phyloP scores from a whole-genome alignment of 1,284 basidiomycete species.

The Hemileia vastatrix region DNA sequence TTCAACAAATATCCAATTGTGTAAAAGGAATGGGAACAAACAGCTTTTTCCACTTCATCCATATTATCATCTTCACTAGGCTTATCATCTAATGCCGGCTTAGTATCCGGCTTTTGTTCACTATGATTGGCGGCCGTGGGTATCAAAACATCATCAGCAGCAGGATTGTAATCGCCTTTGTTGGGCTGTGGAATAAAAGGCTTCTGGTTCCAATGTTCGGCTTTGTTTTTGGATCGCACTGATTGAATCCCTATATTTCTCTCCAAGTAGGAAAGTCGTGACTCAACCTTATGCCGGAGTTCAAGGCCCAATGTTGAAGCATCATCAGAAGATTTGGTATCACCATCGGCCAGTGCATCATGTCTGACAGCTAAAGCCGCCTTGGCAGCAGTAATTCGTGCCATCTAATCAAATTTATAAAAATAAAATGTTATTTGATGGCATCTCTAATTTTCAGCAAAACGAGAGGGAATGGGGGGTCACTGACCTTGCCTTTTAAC shows the following conservation, averaged over 20 bases:
- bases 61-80: background rate
- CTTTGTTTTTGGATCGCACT: slow-evolving; percentile 50
- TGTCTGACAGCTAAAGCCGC: slow-evolving; percentile 91
- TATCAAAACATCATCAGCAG: slow-evolving; percentile 61
- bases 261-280: slow-evolving; percentile 79
- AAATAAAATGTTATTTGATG: background rate
- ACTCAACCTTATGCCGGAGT: slow-evolving; percentile 89
- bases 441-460: background rate
- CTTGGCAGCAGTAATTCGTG: slow-evolving; percentile 98
- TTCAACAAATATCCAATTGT: slow-evolving; percentile 9
- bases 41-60: slow-evolving; percentile 45
- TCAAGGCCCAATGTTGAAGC: slow-evolving; percentile 74
- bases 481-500: slow-evolving; percentile 81
- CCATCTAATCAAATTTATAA: slow-evolving; percentile 58
- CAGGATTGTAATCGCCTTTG: slow-evolving; percentile 65
- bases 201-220: slow-evolving; percentile 57
- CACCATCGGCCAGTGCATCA: slow-evolving; percentile 84
- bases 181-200: slow-evolving; percentile 67
- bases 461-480: background rate
- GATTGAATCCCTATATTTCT: slow-evolving; percentile 61
- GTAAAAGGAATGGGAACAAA: background rate
- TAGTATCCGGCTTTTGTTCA: slow-evolving; percentile 46
- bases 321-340: slow-evolving; percentile 71
- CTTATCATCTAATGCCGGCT: slow-evolving; percentile 52
- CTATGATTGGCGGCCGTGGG: slow-evolving; percentile 67